Evolutionary conservation across 192 early-diverging fungal genomes (phyloP).

Genomic region (Coemansia sp.): DNA sequence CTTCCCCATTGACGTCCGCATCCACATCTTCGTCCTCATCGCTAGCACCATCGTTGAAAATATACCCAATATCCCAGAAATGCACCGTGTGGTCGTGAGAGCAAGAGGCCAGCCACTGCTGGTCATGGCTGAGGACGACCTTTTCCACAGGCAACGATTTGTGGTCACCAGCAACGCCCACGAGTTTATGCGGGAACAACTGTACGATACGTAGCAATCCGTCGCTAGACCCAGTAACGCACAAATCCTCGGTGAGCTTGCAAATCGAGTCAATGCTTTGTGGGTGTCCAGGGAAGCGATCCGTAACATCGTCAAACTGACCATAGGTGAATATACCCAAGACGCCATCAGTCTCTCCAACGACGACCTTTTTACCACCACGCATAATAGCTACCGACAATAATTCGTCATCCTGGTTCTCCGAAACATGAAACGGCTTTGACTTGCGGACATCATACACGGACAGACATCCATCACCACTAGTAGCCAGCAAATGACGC

Average conservation of each 20-base stretch:
- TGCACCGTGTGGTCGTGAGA: conserved; percentile 85
- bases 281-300: conserved; percentile 95
- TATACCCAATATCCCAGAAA: conserved; percentile 83
- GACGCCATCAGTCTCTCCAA: conserved; percentile 89
- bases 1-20: not conserved
- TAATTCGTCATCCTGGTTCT: conserved; percentile 94
- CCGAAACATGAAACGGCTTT: conserved; percentile 83
- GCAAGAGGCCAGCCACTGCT: conserved; percentile 75
- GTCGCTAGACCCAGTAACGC: conserved; percentile 91
- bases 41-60: conserved; percentile 59
- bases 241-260: conserved; percentile 79
- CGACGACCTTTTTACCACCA: conserved; percentile 80
- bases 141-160: conserved; percentile 89
- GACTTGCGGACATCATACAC: conserved; percentile 90
- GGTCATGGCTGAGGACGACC: conserved; percentile 70
- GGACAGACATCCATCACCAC: conserved; percentile 90
- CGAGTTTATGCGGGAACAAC: conserved; percentile 88
- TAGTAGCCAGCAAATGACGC: conserved; percentile 77
- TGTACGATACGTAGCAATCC: conserved; percentile 85
- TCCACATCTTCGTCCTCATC: conserved; percentile 37
- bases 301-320: conserved; percentile 90
- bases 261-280: conserved; percentile 84
- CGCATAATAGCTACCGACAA: conserved; percentile 70
- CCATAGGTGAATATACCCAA: conserved; percentile 88
- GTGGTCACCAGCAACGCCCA: conserved; percentile 89